phyloP scores from a whole-genome alignment of 1,139 yeast genomes.

The Kodamaea plutei region DNA sequence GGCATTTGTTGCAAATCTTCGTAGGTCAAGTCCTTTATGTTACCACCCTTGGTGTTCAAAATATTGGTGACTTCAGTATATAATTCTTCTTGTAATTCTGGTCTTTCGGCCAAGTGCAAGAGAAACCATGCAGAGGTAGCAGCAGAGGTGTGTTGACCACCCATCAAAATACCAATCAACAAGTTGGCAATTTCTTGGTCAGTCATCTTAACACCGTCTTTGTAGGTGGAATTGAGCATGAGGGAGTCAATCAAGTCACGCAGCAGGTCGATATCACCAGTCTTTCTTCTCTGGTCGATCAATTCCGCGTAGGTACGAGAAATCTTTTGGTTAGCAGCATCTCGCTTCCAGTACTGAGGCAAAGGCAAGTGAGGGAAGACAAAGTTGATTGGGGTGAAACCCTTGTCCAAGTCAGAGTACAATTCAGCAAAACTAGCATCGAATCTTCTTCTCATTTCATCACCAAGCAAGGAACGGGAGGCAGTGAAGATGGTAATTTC shows the following conservation, averaged over 20 bases:
- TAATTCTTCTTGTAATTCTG: slow-evolving; percentile 77
- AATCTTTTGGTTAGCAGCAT: slow-evolving; percentile 79
- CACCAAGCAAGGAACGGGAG: slow-evolving; percentile 84
- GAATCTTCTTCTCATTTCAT: slow-evolving; percentile 81
- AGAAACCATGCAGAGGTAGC: slow-evolving; percentile 94
- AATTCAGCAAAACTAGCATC: slow-evolving; percentile 80
- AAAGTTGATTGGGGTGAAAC: slow-evolving; percentile 93
- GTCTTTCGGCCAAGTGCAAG: slow-evolving; percentile 83
- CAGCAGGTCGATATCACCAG: slow-evolving; percentile 68
- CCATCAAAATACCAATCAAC: slow-evolving; percentile 95
- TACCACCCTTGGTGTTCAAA: slow-evolving; percentile 43
- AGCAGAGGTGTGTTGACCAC: slow-evolving; percentile 98
- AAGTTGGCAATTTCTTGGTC: slow-evolving; percentile 93
- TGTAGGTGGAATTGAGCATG: slow-evolving; percentile 78
- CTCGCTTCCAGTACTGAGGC: slow-evolving; percentile 81
- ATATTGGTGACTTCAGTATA: slow-evolving; percentile 68
- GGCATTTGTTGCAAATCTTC: slow-evolving; percentile 83
- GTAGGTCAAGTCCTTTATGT: slow-evolving; percentile 57
- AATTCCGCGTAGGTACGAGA: slow-evolving; percentile 76
- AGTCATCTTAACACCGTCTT: slow-evolving; percentile 91
- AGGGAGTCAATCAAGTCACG: slow-evolving; percentile 89
- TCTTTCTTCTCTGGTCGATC: slow-evolving; percentile 66
- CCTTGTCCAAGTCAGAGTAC: slow-evolving; percentile 91
- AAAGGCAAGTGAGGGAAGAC: slow-evolving; percentile 92
- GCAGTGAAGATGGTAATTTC: slow-evolving; percentile 97